These are phyloP conservation scores for Cytospora paraplurivora DNA, from an alignment of 2,329 filamentous ascomycete genomes.

Conservation along the genomic window DNA sequence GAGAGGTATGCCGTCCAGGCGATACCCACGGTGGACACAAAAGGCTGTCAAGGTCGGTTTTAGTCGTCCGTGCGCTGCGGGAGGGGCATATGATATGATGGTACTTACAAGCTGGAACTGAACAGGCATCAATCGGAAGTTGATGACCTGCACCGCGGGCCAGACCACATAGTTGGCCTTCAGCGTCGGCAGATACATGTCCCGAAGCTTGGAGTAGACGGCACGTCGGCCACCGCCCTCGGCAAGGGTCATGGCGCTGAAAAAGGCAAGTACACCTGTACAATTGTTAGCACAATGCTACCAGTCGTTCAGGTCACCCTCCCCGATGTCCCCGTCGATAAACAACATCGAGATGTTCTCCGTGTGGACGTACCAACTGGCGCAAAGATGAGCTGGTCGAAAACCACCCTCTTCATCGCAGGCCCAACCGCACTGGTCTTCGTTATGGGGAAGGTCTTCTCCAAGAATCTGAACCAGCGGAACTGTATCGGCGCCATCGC, in stretches of 20 bases:
- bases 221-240: constrained; percentile 87
- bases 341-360: no score
- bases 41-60: constrained; percentile 64
- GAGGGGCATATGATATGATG: neutral
- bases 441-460: constrained; percentile 78
- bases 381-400: constrained; percentile 92
- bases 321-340: no score
- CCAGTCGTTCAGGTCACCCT: constrained; percentile 33
- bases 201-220: constrained; percentile 80
- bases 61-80: constrained; percentile 2
- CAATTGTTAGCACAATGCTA: constrained; percentile 32
- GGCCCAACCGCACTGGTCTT: constrained; percentile 73
- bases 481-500: constrained; percentile 94
- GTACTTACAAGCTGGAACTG: constrained; percentile 90
- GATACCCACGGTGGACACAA: constrained; percentile 93
- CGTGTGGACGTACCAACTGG: constrained; percentile 65
- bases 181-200: constrained; percentile 90
- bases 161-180: constrained; percentile 96
- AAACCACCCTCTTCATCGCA: constrained; percentile 84
- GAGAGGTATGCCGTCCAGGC: constrained; percentile 98
- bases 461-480: constrained; percentile 91
- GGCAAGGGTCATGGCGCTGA: constrained; percentile 93
- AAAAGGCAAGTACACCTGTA: constrained; percentile 75
- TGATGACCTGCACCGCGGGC: constrained; percentile 94
- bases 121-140: constrained; percentile 92